Evolutionary conservation across 441 rosid species (phyloP).

Genomic region (Corymbia calophylla): DNA sequence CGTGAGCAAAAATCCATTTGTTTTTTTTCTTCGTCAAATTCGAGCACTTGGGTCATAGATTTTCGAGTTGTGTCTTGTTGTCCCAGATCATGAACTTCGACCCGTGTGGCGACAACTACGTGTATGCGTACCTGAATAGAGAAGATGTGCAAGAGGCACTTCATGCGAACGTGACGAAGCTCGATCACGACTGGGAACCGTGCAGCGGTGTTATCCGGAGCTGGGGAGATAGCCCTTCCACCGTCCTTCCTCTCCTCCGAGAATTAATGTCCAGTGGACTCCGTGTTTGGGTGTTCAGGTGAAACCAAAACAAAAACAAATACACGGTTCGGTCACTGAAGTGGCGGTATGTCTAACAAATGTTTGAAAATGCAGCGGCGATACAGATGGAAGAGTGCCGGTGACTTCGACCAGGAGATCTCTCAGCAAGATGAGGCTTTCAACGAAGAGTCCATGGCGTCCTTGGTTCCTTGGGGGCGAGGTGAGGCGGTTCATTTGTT

Average conservation of each 20-base stretch:
- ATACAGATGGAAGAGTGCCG: slow-evolving; percentile 69
- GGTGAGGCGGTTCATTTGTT: background rate
- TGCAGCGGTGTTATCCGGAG: slow-evolving; percentile 25
- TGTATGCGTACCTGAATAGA: slow-evolving; percentile 56
- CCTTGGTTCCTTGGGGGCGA: slow-evolving; percentile 41
- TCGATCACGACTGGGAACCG: slow-evolving; percentile 3
- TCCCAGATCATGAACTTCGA: slow-evolving; percentile 38
- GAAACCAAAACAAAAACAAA: background rate
- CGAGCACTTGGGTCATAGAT: too few relatives aligned
- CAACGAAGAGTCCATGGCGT: slow-evolving; percentile 48
- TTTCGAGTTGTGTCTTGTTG: background rate
- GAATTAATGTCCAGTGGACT: slow-evolving; percentile 44
- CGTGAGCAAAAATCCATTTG: slow-evolving; percentile 20
- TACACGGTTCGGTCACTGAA: background rate
- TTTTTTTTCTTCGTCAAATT: background rate
- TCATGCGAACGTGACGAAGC: slow-evolving; percentile 76
- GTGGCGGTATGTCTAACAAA: background rate
- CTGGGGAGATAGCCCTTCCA: slow-evolving; percentile 62
- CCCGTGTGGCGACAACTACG: slow-evolving; percentile 62
- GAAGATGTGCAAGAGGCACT: slow-evolving; percentile 67
- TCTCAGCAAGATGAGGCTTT: slow-evolving; percentile 42
- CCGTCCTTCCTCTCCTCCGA: slow-evolving; percentile 47
- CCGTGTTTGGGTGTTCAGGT: slow-evolving; percentile 75
- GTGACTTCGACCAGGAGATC: slow-evolving; percentile 66
- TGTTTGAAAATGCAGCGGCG: slow-evolving; percentile 45